These are phyloP conservation scores for Alloascoidea africana DNA, from an alignment of 805 yeast genomes.

Conservation along the genomic window DNA sequence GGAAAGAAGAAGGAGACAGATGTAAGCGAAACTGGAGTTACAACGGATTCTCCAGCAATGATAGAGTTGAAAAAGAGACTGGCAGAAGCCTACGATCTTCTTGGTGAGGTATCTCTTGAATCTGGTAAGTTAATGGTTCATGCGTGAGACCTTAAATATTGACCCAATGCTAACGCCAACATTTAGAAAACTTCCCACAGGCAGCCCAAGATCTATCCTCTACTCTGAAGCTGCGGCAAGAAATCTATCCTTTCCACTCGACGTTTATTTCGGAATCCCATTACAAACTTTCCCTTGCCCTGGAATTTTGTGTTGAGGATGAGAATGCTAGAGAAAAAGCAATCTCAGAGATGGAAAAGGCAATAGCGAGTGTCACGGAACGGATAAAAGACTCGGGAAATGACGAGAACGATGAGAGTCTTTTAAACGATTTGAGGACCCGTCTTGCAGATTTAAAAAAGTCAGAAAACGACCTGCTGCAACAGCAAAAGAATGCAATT, in stretches of 20 bases:
- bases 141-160: not conserved
- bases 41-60: too few relatives aligned
- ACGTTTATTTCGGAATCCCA: slow-evolving; percentile 62
- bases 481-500: slow-evolving; percentile 6
- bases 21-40: not conserved
- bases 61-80: slow-evolving; percentile 32
- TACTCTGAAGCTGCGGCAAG: slow-evolving; percentile 36
- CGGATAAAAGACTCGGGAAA: slow-evolving; percentile 21
- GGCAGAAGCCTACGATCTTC: slow-evolving; percentile 59
- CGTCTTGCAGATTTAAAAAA: slow-evolving; percentile 14
- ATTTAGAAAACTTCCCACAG: slow-evolving; percentile 58
- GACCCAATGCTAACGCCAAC: not conserved
- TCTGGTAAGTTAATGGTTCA: slow-evolving; percentile 25
- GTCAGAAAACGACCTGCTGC: slow-evolving; percentile 8
- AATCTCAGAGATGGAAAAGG: slow-evolving; percentile 34
- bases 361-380: slow-evolving; percentile 32
- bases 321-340: slow-evolving; percentile 32
- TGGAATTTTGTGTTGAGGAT: slow-evolving; percentile 52
- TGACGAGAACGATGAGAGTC: slow-evolving; percentile 19
- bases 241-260: slow-evolving; percentile 35
- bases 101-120: slow-evolving; percentile 86
- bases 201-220: slow-evolving; percentile 55
- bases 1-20: slow-evolving; percentile 12
- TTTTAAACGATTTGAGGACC: slow-evolving; percentile 17
- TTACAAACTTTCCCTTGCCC: slow-evolving; percentile 66